phyloP scores from a whole-genome alignment of 371 early-diverging fungal genomes.

The Fennellomyces sp. region DNA sequence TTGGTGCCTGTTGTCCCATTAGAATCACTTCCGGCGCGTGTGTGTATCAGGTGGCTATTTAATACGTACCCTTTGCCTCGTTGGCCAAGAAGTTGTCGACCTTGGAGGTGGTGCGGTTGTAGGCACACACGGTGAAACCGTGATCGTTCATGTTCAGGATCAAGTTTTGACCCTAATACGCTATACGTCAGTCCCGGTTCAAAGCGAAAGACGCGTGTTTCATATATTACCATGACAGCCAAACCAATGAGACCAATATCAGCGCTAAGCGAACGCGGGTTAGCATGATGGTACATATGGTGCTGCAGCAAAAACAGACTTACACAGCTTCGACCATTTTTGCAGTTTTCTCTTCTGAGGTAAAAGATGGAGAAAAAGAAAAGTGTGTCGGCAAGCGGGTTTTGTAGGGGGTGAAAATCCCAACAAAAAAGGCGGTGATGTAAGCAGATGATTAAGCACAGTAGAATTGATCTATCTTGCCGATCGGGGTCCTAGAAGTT shows the following conservation, averaged over 20 bases:
- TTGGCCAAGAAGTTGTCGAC: slow-evolving; percentile 93
- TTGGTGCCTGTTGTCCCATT: slow-evolving; percentile 86
- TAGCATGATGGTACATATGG: background rate
- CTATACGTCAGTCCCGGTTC: slow-evolving; percentile 1
- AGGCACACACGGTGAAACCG: slow-evolving; percentile 92
- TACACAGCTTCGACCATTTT: slow-evolving; percentile 30
- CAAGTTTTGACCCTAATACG: slow-evolving; percentile 93
- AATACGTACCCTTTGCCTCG: slow-evolving; percentile 89
- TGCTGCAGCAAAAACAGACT: background rate
- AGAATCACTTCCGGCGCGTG: no score
- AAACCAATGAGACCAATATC: slow-evolving; percentile 99
- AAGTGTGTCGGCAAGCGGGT: background rate
- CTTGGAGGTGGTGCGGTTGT: slow-evolving; percentile 97
- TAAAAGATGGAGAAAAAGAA: slow-evolving; percentile 12
- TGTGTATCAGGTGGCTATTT: background rate
- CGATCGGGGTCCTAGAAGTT: background rate
- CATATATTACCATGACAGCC: slow-evolving; percentile 94
- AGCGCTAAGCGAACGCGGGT: slow-evolving; percentile 60
- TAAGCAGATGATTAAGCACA: slow-evolving; percentile 20
- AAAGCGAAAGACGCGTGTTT: background rate
- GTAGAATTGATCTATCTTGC: slow-evolving; percentile 3
- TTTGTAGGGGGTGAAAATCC: slow-evolving; percentile 13
- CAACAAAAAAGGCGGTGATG: slow-evolving; percentile 16
- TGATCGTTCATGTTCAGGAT: slow-evolving; percentile 98
- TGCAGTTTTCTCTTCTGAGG: background rate